These are phyloP conservation scores for Aaosphaeria arxii DNA, from an alignment of 2,329 filamentous ascomycete species.

Conservation along the genomic window DNA sequence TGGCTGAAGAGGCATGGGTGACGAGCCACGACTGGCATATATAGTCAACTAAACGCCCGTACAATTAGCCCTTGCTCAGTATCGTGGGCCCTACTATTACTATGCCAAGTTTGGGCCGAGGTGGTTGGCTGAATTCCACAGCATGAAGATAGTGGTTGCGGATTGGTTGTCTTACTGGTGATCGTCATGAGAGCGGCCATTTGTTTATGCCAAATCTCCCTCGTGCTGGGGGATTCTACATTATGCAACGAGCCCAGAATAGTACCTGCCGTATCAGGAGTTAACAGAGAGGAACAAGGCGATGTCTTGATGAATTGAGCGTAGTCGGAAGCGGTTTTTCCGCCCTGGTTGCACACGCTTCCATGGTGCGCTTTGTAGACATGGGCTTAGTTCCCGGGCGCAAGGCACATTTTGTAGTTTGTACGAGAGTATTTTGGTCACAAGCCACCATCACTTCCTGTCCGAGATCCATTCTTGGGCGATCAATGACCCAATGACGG, in stretches of 20 bases:
- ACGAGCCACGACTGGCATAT: slow-evolving; percentile 26
- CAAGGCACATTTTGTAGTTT: background rate
- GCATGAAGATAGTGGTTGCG: slow-evolving; percentile 6
- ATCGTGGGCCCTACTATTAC: slow-evolving; percentile 5
- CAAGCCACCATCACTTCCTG: slow-evolving; percentile 14
- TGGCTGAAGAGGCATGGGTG: slow-evolving; percentile 17
- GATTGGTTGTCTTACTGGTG: slow-evolving; percentile 23
- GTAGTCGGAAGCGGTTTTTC: slow-evolving; percentile 1
- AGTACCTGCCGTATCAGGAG: slow-evolving; percentile 10
- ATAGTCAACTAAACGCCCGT: slow-evolving; percentile 22
- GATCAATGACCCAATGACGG: no score
- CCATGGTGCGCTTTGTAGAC: background rate
- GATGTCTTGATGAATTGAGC: background rate
- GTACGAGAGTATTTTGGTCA: slow-evolving; percentile 10
- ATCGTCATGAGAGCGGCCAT: slow-evolving; percentile 28
- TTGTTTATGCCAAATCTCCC: slow-evolving; percentile 10
- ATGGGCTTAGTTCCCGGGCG: background rate
- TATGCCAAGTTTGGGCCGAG: slow-evolving; percentile 3
- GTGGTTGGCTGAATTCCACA: slow-evolving; percentile 7
- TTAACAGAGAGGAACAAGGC: background rate
- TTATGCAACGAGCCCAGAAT: background rate
- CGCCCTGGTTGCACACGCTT: slow-evolving; percentile 2
- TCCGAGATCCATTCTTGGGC: slow-evolving; percentile 6
- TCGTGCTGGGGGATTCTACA: no score
- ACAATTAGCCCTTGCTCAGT: slow-evolving; percentile 25